These are phyloP conservation scores for Lycium barbarum DNA, from an alignment of 257 asterid genomes.

Conservation along the genomic window DNA sequence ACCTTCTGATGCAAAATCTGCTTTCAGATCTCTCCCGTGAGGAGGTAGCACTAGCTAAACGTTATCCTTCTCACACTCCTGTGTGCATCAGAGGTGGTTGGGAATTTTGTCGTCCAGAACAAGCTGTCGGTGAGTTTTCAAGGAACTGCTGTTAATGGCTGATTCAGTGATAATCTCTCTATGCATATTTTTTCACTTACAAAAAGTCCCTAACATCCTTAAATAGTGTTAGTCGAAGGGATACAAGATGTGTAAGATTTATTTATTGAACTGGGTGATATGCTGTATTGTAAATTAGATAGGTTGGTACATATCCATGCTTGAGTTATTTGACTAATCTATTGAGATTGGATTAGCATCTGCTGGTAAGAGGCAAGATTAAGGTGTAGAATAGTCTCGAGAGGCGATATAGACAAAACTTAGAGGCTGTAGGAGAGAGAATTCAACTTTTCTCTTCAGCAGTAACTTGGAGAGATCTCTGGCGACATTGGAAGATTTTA, in stretches of 20 bases:
- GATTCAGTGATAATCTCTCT: slow-evolving; percentile 23
- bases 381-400: neutral
- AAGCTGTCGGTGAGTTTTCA: slow-evolving; percentile 69
- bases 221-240: neutral
- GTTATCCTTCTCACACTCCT: slow-evolving; percentile 90
- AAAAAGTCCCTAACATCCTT: neutral
- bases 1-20: neutral
- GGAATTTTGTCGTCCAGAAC: slow-evolving; percentile 95
- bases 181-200: neutral
- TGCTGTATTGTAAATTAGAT: neutral
- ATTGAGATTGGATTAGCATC: neutral
- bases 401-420: neutral
- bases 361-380: slow-evolving; percentile 11
- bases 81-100: slow-evolving; percentile 93
- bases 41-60: slow-evolving; percentile 76
- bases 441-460: slow-evolving; percentile 8
- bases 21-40: slow-evolving; percentile 87
- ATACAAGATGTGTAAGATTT: slow-evolving; percentile 9
- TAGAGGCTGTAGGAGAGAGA: neutral
- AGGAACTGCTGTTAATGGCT: slow-evolving; percentile 29
- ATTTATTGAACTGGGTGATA: neutral
- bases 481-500: neutral
- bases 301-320: neutral
- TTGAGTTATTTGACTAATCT: neutral
- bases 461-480: neutral